Evolutionary conservation across 2,329 filamentous ascomycete genomes (phyloP).

Genomic region (Aspergillus ustus): DNA sequence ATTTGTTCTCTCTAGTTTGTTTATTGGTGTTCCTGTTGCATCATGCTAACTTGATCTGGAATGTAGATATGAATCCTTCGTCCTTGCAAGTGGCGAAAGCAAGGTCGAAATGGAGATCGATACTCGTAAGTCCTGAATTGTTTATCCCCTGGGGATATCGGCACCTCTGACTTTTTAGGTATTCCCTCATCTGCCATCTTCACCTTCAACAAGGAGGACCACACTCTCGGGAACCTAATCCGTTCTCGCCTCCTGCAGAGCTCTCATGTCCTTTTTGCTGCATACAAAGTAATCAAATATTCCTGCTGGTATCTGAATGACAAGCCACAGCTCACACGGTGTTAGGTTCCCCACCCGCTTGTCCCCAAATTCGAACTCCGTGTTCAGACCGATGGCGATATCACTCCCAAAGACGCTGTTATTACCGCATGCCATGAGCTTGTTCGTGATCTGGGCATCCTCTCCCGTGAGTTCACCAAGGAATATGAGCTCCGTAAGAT

Average conservation of each 20-base stretch:
- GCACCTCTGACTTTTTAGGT: slow-evolving; percentile 55
- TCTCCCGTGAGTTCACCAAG: slow-evolving; percentile 88
- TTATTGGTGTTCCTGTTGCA: neutral
- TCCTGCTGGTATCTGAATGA: slow-evolving; percentile 29
- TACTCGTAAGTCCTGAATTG: slow-evolving; percentile 68
- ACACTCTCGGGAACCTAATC: slow-evolving; percentile 90
- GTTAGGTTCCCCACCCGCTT: slow-evolving; percentile 50
- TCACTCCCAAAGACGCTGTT: slow-evolving; percentile 88
- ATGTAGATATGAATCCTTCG: slow-evolving; percentile 86
- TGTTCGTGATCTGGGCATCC: slow-evolving; percentile 76
- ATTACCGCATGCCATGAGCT: slow-evolving; percentile 80
- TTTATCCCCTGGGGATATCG: neutral
- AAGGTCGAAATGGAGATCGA: slow-evolving; percentile 89
- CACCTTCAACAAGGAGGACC: slow-evolving; percentile 94
- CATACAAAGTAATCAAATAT: slow-evolving; percentile 74
- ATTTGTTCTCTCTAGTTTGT: neutral
- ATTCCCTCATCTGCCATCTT: slow-evolving; percentile 96
- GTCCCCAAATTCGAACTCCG: slow-evolving; percentile 69
- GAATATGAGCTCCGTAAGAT: slow-evolving; percentile 90
- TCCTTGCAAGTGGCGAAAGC: slow-evolving; percentile 85
- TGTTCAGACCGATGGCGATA: slow-evolving; percentile 86
- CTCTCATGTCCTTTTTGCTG: slow-evolving; percentile 83
- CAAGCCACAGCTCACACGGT: neutral
- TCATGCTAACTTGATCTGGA: slow-evolving; percentile 18
- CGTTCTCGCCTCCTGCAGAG: slow-evolving; percentile 83